A percentile compares a stretch with the other conserved stretches of the same genome.
Conservation (phyloP, 768 basidiomycete genomes). For the Lyophyllum semitale region DNA sequence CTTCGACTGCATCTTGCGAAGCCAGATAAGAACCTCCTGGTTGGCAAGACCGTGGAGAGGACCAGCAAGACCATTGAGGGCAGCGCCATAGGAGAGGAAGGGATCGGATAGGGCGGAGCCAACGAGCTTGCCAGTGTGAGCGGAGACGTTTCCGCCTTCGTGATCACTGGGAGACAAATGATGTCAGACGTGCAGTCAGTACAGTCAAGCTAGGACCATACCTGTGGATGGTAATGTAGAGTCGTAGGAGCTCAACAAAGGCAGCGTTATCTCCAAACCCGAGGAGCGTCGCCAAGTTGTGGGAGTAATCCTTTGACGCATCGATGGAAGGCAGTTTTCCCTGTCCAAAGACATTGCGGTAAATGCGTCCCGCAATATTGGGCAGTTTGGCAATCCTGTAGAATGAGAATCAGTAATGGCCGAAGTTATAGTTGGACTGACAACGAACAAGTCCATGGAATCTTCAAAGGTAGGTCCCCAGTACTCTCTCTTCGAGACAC, state of each 20-base stretch:
- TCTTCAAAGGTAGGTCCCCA: constrained; percentile 95
- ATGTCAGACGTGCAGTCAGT: background rate
- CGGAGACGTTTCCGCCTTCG: constrained; percentile 98
- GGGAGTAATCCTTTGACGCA: constrained; percentile 80
- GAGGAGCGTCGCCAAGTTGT: constrained; percentile 86
- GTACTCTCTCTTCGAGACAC: constrained; percentile 93
- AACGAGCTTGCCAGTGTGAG: constrained; percentile 90
- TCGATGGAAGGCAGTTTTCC: constrained; percentile 91
- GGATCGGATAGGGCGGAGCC: constrained; percentile 97
- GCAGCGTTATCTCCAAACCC: constrained; percentile 87
- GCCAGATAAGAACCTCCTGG: constrained; percentile 95
- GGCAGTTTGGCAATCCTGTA: constrained; percentile 92
- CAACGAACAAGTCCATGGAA: constrained; percentile 75
- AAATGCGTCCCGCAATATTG: constrained; percentile 92
- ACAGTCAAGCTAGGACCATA: constrained; percentile 20
- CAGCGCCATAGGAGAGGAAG: constrained; percentile 92
- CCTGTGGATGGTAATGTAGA: constrained; percentile 98
- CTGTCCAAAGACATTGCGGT: constrained; percentile 82
- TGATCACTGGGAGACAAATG: constrained; percentile 65
- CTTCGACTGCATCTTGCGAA: constrained; percentile 88
- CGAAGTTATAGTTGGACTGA: background rate
- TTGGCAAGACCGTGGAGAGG: constrained; percentile 97
- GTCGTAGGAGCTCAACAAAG: constrained; percentile 92
- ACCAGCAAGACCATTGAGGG: constrained; percentile 94
- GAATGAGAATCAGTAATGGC: constrained; percentile 6